Conservation (phyloP, 1,284 basidiomycete genomes). For the Malassezia nana region DNA sequence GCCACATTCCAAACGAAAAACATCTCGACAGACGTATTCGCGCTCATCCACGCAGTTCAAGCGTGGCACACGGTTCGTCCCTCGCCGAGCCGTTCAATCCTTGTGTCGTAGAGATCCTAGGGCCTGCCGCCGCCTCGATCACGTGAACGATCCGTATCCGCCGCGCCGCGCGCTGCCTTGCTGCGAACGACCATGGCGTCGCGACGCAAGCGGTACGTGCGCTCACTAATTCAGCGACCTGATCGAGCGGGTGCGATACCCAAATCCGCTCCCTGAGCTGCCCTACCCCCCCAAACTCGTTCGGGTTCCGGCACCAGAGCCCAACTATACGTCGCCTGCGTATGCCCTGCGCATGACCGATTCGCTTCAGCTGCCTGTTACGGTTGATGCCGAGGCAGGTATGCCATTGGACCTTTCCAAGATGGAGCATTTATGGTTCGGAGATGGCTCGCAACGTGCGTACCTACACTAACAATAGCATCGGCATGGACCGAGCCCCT, state of each 20-base stretch:
- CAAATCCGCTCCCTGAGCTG: conserved; percentile 46
- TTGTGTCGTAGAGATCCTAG: not conserved
- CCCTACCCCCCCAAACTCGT: conserved; percentile 45
- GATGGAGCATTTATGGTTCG: conserved; percentile 40
- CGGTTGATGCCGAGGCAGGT: conserved; percentile 43
- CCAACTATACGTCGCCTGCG: conserved; percentile 37
- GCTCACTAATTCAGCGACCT: conserved; percentile 24
- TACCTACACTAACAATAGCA: not conserved
- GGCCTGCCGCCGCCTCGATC: not conserved
- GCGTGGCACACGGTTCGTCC: not conserved
- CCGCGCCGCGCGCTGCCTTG: not conserved
- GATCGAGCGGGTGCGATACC: conserved; percentile 45
- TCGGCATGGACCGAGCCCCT: conserved; percentile 6
- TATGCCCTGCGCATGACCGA: conserved; percentile 37
- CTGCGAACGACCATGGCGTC: conserved; percentile 13
- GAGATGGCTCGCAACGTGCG: conserved; percentile 13
- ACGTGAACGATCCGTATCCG: conserved; percentile 1
- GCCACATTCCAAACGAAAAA: not conserved
- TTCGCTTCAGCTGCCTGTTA: conserved; percentile 33
- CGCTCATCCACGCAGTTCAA: not conserved
- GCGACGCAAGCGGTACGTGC: conserved; percentile 17
- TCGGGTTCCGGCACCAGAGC: conserved; percentile 27
- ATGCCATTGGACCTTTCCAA: conserved; percentile 43
- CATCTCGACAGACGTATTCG: not conserved
- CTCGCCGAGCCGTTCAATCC: not conserved